phyloP scores from a whole-genome alignment of 1,284 basidiomycete species.

The Ceratobasidium sp. region DNA sequence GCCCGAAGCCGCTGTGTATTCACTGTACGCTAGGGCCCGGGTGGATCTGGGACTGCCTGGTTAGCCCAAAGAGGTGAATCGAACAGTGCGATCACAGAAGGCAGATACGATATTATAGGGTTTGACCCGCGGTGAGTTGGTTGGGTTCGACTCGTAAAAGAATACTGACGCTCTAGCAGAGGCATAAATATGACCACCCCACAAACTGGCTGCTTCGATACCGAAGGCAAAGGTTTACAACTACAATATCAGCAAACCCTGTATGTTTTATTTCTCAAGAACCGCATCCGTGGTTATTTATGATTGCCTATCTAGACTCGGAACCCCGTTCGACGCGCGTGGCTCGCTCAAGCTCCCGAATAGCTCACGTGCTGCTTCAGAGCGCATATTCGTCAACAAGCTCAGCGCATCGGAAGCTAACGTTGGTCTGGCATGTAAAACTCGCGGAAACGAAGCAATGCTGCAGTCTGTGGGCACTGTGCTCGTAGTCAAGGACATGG shows the following conservation, averaged over 20 bases:
- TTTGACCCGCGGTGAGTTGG: conserved; percentile 40
- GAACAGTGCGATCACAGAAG: conserved; percentile 43
- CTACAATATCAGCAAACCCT: not conserved
- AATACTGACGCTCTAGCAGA: not conserved
- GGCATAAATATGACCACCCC: conserved; percentile 32
- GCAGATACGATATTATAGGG: conserved; percentile 45
- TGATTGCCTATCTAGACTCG: not conserved
- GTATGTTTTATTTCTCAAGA: not conserved
- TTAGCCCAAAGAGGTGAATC: conserved; percentile 29
- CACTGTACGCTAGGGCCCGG: conserved; percentile 45
- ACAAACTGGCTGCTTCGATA: conserved; percentile 21
- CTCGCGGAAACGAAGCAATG: conserved; percentile 44
- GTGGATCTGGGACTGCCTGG: conserved; percentile 44
- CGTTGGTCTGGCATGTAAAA: conserved; percentile 35
- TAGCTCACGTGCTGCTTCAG: not conserved
- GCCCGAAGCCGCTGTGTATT: conserved; percentile 42
- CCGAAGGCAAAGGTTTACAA: not conserved
- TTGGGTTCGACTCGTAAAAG: not conserved
- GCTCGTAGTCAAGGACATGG: conserved; percentile 48
- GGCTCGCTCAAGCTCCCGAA: not conserved
- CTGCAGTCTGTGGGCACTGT: conserved; percentile 46
- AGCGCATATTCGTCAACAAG: not conserved
- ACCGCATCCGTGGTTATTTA: conserved; percentile 47
- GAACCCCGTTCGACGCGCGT: conserved; percentile 27
- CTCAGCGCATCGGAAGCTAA: not conserved